Base-by-base conservation (phyloP, 2,329 filamentous ascomycete genomes). In the Rugonectria rugulosa region DNA sequence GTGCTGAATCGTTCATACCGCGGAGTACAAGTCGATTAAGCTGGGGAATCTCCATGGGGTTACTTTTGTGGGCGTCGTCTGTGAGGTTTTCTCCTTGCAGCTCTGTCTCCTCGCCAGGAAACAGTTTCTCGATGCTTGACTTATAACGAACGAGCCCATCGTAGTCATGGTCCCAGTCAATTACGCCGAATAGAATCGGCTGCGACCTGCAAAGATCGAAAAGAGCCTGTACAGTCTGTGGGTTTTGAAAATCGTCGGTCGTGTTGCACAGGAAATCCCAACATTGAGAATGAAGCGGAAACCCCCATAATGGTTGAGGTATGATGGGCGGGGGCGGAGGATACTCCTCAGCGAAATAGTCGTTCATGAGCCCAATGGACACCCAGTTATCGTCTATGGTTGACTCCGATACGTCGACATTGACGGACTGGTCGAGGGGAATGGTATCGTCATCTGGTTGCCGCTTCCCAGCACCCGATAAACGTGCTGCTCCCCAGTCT, bases 161-260 rank as follows among this genome's bases (percentile, higher is more conserved):
- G 24, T 57, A 50, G 15, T 41, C 20, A 21, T 57, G 49, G 14
- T 44, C 44, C 49, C 55, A 57, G 19, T 53, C 37, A 26, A 49
- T 19, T 20, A 44, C 19, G 17, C 49, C 49, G 27, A 17, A 9
- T 10, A 45, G 47, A 0, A 41, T 29, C 10, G 49, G 44, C 32
- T 53, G 55, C 23, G 55, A 57, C 42, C 48, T 48, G 26, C 55
- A 57, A 21, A 53, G 19, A 17, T 53, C 41, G 29, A 53, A 57
- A n/a, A 57, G 49, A 23, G 49, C 48, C 29, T 48, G 31, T 7
- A 50, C 5, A 41, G 19, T 26, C 4, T 19, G 24, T 38, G 19
- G 20, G 5, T 29, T 43, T 19, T 23, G 26, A 27, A 51, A 27
- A 11, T 34, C n/a, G 14, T 11, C 29, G 26, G 31, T 12, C 19